These are phyloP conservation scores for Claviceps sorghi DNA, from an alignment of 2,329 filamentous ascomycete genomes.

Conservation along the genomic window DNA sequence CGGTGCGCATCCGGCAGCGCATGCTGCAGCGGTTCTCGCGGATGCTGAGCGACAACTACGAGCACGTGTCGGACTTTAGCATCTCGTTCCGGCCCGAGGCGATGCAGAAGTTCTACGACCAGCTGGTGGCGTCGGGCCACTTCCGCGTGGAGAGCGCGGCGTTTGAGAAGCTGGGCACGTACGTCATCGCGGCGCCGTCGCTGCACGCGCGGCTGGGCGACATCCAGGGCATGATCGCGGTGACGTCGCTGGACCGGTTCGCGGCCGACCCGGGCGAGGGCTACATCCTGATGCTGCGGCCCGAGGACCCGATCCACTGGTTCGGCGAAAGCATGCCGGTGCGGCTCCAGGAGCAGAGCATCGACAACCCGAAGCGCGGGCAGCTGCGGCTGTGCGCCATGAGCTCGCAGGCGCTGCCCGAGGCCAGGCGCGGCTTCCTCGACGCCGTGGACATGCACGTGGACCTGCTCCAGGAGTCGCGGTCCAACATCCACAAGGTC, in stretches of 20 bases:
- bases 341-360: slow-evolving; percentile 58
- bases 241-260: slow-evolving; percentile 37
- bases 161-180: slow-evolving; percentile 60
- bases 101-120: slow-evolving; percentile 64
- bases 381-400: slow-evolving; percentile 80
- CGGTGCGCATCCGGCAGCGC: slow-evolving; percentile 85
- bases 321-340: slow-evolving; percentile 61
- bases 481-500: slow-evolving; percentile 85
- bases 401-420: slow-evolving; percentile 64
- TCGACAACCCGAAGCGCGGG: slow-evolving; percentile 79
- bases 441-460: slow-evolving; percentile 72
- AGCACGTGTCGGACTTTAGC: slow-evolving; percentile 92
- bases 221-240: slow-evolving; percentile 74
- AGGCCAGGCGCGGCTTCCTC: slow-evolving; percentile 64
- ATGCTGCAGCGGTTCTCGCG: slow-evolving; percentile 93
- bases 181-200: slow-evolving; percentile 71
- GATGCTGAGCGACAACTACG: slow-evolving; percentile 82
- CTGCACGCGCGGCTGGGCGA: slow-evolving; percentile 63
- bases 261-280: slow-evolving; percentile 61
- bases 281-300: slow-evolving; percentile 73
- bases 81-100: slow-evolving; percentile 55
- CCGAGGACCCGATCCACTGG: slow-evolving; percentile 69
- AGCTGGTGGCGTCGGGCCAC: slow-evolving; percentile 68
- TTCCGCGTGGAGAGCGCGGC: slow-evolving; percentile 66
- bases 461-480: slow-evolving; percentile 78